These are phyloP conservation scores for Silene conica DNA, from an alignment of 148 eudicot species.

Conservation along the genomic window DNA sequence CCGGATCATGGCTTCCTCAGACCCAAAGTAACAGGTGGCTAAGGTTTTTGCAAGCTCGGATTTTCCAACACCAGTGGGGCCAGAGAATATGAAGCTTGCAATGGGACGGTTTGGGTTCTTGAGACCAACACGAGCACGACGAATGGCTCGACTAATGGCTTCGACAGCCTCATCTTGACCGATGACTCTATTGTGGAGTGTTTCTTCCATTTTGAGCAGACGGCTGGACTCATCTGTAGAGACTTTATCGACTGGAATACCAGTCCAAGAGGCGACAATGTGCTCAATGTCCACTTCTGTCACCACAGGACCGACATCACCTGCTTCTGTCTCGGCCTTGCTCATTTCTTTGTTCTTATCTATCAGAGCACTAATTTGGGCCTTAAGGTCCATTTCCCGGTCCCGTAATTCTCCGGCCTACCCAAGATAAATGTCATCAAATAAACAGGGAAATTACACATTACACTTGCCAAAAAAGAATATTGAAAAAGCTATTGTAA, in stretches of 20 bases:
- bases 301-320: conserved; percentile 66
- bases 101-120: conserved; percentile 90
- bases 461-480: not conserved
- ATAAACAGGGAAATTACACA: not conserved
- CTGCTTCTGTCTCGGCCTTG: conserved; percentile 73
- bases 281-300: conserved; percentile 87
- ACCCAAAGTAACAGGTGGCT: conserved; percentile 86
- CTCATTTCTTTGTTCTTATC: conserved; percentile 75
- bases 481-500: not conserved
- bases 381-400: conserved; percentile 75
- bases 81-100: conserved; percentile 89
- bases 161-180: conserved; percentile 96
- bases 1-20: conserved; percentile 86
- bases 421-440: not conserved
- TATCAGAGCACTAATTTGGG: conserved; percentile 60
- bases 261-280: conserved; percentile 89
- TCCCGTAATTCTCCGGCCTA: conserved; percentile 85
- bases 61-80: conserved; percentile 90
- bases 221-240: conserved; percentile 85
- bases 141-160: conserved; percentile 84
- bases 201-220: conserved; percentile 86
- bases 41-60: conserved; percentile 82
- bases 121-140: conserved; percentile 91
- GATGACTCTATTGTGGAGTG: conserved; percentile 68
- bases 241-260: conserved; percentile 85